Percentiles rank a stretch among this genome's conserved stretches.
Conservation (phyloP, 768 basidiomycete genomes). For the Sistotremastrum suecicum region DNA sequence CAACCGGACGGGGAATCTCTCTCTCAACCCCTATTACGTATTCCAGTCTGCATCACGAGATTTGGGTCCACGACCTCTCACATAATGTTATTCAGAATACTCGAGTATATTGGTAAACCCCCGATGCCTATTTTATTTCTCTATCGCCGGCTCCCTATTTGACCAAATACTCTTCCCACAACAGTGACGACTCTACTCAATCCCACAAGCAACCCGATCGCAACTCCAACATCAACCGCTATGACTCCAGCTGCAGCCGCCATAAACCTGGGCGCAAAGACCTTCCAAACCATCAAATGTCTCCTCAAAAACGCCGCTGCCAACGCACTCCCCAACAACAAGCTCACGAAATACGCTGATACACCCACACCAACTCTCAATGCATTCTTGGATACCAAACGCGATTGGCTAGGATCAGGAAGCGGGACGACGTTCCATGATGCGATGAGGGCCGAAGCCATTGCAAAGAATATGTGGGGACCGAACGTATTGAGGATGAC, state of each 20-base stretch:
- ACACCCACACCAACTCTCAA: conserved; percentile 32
- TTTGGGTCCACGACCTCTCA: too few species aligned
- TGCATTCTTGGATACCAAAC: conserved; percentile 18
- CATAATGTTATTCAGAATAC: too few species aligned
- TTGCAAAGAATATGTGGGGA: conserved; percentile 46
- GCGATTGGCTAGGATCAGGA: conserved; percentile 10
- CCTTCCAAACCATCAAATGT: conserved; percentile 98
- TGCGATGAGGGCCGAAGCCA: conserved; percentile 58
- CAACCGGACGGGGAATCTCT: too few species aligned
- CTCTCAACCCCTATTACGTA: too few species aligned
- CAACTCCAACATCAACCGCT: conserved; percentile 53
- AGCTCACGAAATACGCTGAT: conserved; percentile 43
- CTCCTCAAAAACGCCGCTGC: conserved; percentile 64
- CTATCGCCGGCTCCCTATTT: too few species aligned
- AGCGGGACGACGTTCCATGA: conserved; percentile 76
- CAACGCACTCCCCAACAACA: conserved; percentile 56
- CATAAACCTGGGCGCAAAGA: conserved; percentile 95
- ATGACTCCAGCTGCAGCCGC: conserved; percentile 49
- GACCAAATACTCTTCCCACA: too few species aligned
- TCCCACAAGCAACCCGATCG: conserved; percentile 51
- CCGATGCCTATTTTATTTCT: too few species aligned
- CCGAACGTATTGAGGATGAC: conserved; percentile 71
- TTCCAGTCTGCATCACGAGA: too few species aligned
- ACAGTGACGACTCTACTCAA: conserved; percentile 24
- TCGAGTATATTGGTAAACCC: too few species aligned